Evolutionary conservation across 805 yeast species (phyloP), one percentile per base, ranked within the genome.

Genomic region (Pichia heedii): DNA sequence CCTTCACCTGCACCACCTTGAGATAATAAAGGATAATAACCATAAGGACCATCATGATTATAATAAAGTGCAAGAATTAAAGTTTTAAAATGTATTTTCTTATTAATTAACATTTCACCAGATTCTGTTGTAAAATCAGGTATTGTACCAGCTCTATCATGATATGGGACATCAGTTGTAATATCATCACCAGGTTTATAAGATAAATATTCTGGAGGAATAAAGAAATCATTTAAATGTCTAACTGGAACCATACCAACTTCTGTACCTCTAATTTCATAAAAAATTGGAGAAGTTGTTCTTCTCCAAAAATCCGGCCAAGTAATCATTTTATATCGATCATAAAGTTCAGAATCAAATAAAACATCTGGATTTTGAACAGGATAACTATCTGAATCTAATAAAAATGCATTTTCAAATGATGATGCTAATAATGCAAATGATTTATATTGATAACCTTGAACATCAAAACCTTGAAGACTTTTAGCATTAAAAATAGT

Each of bases 251-350:
- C 42, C 37, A 56, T 53, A 24, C 74, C 70, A 1, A 77, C 65
- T 40, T 64, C 51, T 13, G 77, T 65, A 2, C 77, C 84, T 0
- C 85, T 85, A 50, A 86, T 77, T 26, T 76, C 73, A 60, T 82
- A 86, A 54, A 73, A 81, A 33, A 65, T 64, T 6, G 95, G 95
- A 1, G 84, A 75, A 1, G 89, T 84, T 7, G 89, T 78, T 50
- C 95, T 71, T 60, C 81, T 75, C 95, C 95, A 86, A 60, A 79
- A 86, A 61, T 86, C 96, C 2, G 95, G 94, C 90, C 94, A 86
- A 22, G 78, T 59, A 22, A 79, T 62, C 58, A 76, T 62, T 45
- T 80, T 76, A 46, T 68, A 63, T 12, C 69, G 58, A 16, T 54
- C 49, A 61, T 74, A 85, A 1, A 85, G 79, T 37, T 77, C 76